These are phyloP conservation scores for Barbatosphaeria neglecta DNA, from an alignment of 495 filamentous ascomycete genomes.

Conservation along the genomic window DNA sequence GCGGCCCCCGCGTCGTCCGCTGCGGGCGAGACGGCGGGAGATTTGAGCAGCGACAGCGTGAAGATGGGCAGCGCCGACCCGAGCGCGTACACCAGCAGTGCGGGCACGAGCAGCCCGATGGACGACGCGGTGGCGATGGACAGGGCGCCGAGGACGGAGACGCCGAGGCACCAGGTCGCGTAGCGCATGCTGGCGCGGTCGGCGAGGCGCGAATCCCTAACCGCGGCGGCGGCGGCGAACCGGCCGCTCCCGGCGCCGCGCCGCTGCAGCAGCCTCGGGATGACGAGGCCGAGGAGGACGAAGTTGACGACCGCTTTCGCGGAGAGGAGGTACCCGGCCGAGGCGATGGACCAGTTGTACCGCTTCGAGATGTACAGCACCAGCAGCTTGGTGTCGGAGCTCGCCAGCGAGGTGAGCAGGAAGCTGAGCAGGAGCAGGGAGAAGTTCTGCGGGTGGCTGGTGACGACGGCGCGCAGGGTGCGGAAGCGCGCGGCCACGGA, in stretches of 20 bases:
- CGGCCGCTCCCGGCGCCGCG: neutral
- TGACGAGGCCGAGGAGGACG: constrained; percentile 19
- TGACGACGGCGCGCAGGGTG: constrained; percentile 12
- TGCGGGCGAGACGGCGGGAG: constrained; percentile 15
- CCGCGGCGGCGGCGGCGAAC: neutral
- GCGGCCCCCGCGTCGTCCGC: constrained; percentile 3
- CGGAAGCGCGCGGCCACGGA: constrained; percentile 12
- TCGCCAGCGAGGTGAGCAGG: constrained; percentile 31
- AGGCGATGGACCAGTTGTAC: constrained; percentile 26
- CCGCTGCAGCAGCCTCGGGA: constrained; percentile 20
- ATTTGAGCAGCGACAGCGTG: constrained; percentile 27
- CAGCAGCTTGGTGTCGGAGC: constrained; percentile 33
- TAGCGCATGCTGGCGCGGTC: constrained; percentile 18
- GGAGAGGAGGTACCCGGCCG: constrained; percentile 31
- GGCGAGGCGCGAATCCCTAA: constrained; percentile 2
- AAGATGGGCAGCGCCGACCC: constrained; percentile 33
- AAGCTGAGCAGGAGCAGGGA: constrained; percentile 23
- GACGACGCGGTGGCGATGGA: constrained; percentile 22
- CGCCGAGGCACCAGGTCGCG: constrained; percentile 19
- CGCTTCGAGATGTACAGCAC: constrained; percentile 34
- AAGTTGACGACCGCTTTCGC: constrained; percentile 34
- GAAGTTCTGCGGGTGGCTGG: constrained; percentile 19
- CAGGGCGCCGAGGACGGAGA: constrained; percentile 28
- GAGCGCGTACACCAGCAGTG: constrained; percentile 28
- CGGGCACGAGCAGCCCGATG: constrained; percentile 21